Evolutionary conservation across 371 early-diverging fungal species (phyloP), one percentile per base, ranked within the genome.

Genomic region (Apophysomyces trapeziformis): DNA sequence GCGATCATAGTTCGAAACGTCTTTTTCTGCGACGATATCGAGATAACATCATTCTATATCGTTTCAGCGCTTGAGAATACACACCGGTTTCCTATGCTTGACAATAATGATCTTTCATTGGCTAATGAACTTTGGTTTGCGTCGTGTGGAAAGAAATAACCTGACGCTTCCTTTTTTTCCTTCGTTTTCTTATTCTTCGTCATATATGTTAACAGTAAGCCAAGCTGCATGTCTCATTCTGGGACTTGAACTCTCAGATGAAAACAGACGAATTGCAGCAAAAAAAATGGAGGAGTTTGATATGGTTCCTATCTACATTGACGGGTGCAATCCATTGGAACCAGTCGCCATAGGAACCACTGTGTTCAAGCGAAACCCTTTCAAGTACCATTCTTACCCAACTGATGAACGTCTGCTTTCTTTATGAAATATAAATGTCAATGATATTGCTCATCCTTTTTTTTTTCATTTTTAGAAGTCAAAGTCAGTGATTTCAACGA

Each of bases 211-310:
- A 45, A 45, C 46, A 45, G 13, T 45, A 16, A 45, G 46, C 46
- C 46, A 45, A 45, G 46, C 46, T 45, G 46, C 46, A 45, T 45
- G 46, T 45, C 46, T 45, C 46, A 45, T 45, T 45, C 16, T 45
- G 13, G 46, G 46, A 45, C 46, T 45, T 45, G 46, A 45, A 45
- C 46, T 45, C 12, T 45, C 46, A 45, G 46, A 45, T 45, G 46
- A 13, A 45, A 45, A 45, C 46, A 45, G 46, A 13, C 46, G 46
- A 45, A 45, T 45, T 45, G 46, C 46, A 45, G 46, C 46, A 45
- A 45, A 45, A 13, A 45, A 45, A 45, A 45, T 45, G 46, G 46
- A 12, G 46, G 46, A 45, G 46, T 13, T 16, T 45, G 16, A 45
- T 45, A 45, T 45, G 46, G 14, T 45, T 45, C 46, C 46, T 12